A percentile compares a stretch with the other conserved stretches of the same genome.
Evolutionary conservation across 2,329 filamentous ascomycete species (phyloP).

Genomic region (Xylariaceae sp.): DNA sequence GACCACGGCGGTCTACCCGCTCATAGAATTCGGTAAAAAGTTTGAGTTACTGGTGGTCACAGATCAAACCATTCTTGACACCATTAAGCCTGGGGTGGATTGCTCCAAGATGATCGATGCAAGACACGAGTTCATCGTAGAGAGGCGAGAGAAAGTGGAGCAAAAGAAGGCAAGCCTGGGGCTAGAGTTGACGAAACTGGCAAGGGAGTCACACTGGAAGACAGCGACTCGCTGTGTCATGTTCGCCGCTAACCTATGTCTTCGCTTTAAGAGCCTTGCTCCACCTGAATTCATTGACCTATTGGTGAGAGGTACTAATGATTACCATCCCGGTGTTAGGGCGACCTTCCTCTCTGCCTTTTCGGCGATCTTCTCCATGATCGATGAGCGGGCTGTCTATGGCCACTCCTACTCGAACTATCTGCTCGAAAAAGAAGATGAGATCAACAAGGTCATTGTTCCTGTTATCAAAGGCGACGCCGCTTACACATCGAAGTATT

Average conservation of each 20-base stretch:
- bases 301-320: constrained; percentile 76
- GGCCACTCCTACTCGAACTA: constrained; percentile 85
- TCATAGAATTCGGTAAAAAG: constrained; percentile 88
- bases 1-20: constrained; percentile 72
- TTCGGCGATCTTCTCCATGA: constrained; percentile 70
- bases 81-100: constrained; percentile 66
- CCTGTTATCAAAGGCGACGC: constrained; percentile 70
- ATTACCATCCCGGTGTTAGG: constrained; percentile 83
- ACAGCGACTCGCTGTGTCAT: constrained; percentile 85
- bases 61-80: constrained; percentile 65
- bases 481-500: constrained; percentile 73
- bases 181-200: constrained; percentile 73
- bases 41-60: constrained; percentile 83
- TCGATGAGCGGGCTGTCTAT: constrained; percentile 83
- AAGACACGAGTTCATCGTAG: constrained; percentile 69
- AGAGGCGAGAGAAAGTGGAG: constrained; percentile 74
- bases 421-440: constrained; percentile 72
- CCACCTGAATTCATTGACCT: constrained; percentile 79
- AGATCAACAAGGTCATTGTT: constrained; percentile 73
- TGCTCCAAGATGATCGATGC: constrained; percentile 58
- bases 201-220: constrained; percentile 88
- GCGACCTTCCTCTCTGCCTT: constrained; percentile 78
- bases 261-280: constrained; percentile 86
- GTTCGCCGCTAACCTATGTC: constrained; percentile 83
- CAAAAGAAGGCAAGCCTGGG: constrained; percentile 76